Evolutionary conservation across 768 basidiomycete genomes (phyloP), one percentile per base, ranked within the genome.

Genomic region (Suillus alpinus): DNA sequence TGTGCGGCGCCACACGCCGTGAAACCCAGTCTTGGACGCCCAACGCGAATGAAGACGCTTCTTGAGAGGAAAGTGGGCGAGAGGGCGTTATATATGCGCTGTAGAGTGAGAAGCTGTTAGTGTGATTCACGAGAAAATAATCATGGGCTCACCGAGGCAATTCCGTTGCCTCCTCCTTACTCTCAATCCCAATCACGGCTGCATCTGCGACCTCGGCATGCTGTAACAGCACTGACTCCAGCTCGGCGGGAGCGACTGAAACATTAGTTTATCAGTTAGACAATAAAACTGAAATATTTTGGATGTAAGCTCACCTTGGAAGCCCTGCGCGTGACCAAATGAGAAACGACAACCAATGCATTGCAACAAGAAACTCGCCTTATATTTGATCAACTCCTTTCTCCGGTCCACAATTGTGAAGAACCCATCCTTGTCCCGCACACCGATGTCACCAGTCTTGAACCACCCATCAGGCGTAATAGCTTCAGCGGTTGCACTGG

Each of bases 391-490:
- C 26, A 91, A 74, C 66, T 91, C 91, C 62, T 91, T 91, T 51
- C 81, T 78, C 37, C 92, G 76, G 66, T 92, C 89, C 2, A 92
- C 86, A 56, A 92, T 89, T 64, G 79, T 83, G 69, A 86, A 91
- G 68, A 80, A 90, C 0, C 92, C 94, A 0, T 92, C 85, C 2
- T 72, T 60, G 62, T 93, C 89, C 13, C 84, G 74, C 18, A 80
- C 70, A 1, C 83, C 89, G 55, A 95, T 83, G 70, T 96, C 94
- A 1, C 94, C 93, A 0, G 94, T 95, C 79, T 89, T 92, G 77
- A 94, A 87, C 92, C 92, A 97, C 3, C 85, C 81, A 53, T 92
- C 88, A 0, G 73, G 72, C 0, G 88, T 91, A 64, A 95, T 87
- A 6, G 86, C 74, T 14, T 85, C 81, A 26, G 77, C 74, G 2